These are phyloP conservation scores for Aspergillus terreus DNA, from an alignment of 2,329 filamentous ascomycete species.

Conservation along the genomic window DNA sequence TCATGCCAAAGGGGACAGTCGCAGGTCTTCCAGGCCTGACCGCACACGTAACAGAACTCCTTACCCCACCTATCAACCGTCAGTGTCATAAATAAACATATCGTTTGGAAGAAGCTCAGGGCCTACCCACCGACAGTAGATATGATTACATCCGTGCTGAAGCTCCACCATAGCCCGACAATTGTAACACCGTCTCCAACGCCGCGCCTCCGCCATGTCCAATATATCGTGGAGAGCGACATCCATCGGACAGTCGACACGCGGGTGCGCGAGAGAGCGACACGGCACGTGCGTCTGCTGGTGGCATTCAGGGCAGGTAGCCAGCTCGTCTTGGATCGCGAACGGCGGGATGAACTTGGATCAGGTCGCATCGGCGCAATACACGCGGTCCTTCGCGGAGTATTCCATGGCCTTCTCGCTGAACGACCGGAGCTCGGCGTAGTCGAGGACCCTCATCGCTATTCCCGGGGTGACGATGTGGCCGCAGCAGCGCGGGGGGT, in stretches of 20 bases:
- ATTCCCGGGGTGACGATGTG: background rate
- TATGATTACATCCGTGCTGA: background rate
- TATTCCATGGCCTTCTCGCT: background rate
- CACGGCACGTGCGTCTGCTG: background rate
- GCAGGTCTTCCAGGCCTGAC: background rate
- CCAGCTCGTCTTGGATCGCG: background rate
- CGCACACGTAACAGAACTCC: background rate
- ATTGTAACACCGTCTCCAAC: background rate
- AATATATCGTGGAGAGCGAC: background rate
- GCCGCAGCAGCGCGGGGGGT: background rate
- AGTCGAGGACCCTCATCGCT: background rate
- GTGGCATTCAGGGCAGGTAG: background rate
- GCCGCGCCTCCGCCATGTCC: background rate
- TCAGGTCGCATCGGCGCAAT: background rate
- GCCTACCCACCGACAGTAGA: background rate
- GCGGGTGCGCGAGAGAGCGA: background rate
- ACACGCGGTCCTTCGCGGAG: background rate
- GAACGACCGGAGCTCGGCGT: background rate
- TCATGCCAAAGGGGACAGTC: background rate
- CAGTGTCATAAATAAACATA: background rate
- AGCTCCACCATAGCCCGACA: background rate
- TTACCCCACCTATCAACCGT: background rate
- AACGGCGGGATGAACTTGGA: background rate
- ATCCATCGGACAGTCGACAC: background rate
- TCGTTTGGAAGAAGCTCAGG: background rate